phyloP scores from a whole-genome alignment of 805 yeast species.

The Metschnikowia hibisci region DNA sequence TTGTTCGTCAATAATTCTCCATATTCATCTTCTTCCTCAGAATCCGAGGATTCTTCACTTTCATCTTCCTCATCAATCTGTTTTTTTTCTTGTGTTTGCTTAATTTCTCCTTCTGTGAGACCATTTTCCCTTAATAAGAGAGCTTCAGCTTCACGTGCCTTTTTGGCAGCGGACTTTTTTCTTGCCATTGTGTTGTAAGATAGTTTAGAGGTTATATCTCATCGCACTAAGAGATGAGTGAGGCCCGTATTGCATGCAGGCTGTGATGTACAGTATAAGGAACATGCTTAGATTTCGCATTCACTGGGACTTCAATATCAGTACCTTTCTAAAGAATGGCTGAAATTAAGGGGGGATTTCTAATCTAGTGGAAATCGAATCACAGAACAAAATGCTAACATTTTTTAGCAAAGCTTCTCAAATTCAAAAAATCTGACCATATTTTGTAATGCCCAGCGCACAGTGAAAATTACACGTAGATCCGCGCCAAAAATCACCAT shows the following conservation, averaged over 20 bases:
- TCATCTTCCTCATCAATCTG: constrained; percentile 27
- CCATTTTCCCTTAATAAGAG: constrained; percentile 1
- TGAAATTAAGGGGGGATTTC: too few species aligned
- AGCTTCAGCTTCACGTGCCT: constrained; percentile 51
- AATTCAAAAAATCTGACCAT: not conserved
- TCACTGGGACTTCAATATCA: not conserved
- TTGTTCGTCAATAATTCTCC: constrained; percentile 87
- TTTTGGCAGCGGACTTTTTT: constrained; percentile 81
- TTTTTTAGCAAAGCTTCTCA: too few species aligned
- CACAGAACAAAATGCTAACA: too few species aligned
- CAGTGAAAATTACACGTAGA: not conserved
- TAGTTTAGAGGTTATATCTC: constrained; percentile 8
- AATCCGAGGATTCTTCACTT: constrained; percentile 33
- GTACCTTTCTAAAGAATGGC: too few species aligned
- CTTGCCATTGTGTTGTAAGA: constrained; percentile 57
- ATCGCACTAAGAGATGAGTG: constrained; percentile 6
- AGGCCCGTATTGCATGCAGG: not conserved
- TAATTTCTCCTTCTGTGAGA: not conserved
- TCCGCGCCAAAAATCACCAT: constrained; percentile 3
- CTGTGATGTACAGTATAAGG: too few species aligned
- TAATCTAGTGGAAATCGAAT: too few species aligned
- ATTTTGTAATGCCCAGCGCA: not conserved
- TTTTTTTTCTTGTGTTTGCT: constrained; percentile 17
- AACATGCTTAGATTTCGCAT: too few species aligned
- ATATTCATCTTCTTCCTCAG: constrained; percentile 83